Conservation (phyloP, 2,329 filamentous ascomycete genomes). For the Aspergillus fructus region DNA sequence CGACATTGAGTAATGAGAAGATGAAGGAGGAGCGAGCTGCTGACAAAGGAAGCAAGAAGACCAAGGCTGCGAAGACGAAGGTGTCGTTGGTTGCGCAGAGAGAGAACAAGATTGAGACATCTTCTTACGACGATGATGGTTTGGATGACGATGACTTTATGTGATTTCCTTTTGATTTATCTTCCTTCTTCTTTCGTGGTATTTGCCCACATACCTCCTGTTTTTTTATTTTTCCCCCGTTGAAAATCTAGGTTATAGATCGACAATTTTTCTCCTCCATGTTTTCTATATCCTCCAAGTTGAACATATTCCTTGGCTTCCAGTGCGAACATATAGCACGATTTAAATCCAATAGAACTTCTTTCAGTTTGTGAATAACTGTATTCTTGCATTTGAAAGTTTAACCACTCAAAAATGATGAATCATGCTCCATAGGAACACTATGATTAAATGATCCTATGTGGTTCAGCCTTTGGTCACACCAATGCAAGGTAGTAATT, state of each 20-base stretch:
- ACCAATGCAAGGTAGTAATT: background rate
- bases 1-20: conserved; percentile 94
- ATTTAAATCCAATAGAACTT: background rate
- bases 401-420: no score
- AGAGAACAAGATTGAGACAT: conserved; percentile 65
- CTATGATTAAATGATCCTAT: no score
- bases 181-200: conserved; percentile 12
- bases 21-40: conserved; percentile 96
- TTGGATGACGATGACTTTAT: conserved; percentile 61
- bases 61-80: conserved; percentile 95
- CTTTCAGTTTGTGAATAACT: background rate
- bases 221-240: conserved; percentile 3
- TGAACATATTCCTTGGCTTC: conserved; percentile 1
- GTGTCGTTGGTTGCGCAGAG: conserved; percentile 68
- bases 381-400: background rate
- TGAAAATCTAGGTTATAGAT: conserved; percentile 6
- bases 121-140: conserved; percentile 81
- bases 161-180: conserved; percentile 33
- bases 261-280: background rate
- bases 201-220: background rate
- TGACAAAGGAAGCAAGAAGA: conserved; percentile 95
- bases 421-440: no score
- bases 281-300: background rate
- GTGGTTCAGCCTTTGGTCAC: background rate
- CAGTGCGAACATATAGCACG: background rate